Evolutionary conservation across 345 rosid species (phyloP).

Genomic region (Noccaea caerulescens): DNA sequence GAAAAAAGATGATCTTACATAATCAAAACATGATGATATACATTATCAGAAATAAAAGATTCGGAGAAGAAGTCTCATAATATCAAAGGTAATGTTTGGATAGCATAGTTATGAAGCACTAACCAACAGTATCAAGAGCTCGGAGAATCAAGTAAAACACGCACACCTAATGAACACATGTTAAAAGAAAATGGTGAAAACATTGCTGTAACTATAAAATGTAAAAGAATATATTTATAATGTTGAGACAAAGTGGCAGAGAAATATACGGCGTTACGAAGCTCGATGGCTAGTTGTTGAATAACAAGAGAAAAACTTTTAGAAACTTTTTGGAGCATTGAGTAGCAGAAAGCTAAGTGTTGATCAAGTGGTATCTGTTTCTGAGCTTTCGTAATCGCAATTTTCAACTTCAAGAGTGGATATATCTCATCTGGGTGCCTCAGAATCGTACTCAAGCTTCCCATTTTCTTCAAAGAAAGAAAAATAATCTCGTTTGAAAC

Average conservation of each 20-base stretch:
- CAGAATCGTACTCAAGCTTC: slow-evolving; percentile 61
- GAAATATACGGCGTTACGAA: slow-evolving; percentile 66
- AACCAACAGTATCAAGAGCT: slow-evolving; percentile 95
- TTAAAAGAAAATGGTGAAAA: not conserved
- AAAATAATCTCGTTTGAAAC: not conserved
- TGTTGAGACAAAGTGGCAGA: too few species aligned
- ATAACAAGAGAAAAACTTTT: slow-evolving; percentile 80
- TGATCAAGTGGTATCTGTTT: slow-evolving; percentile 85
- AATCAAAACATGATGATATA: not conserved
- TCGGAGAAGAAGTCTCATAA: not conserved
- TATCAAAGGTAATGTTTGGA: not conserved
- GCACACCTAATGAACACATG: slow-evolving; percentile 58
- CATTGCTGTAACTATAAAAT: not conserved
- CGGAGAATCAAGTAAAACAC: slow-evolving; percentile 86
- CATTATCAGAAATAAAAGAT: not conserved
- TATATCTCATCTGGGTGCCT: slow-evolving; percentile 79
- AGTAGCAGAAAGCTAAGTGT: slow-evolving; percentile 76
- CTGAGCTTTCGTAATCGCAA: slow-evolving; percentile 65
- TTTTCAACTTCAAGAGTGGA: slow-evolving; percentile 73
- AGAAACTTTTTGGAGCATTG: slow-evolving; percentile 83
- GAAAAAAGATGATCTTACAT: not conserved
- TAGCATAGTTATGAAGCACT: slow-evolving; percentile 38
- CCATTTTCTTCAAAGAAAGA: slow-evolving; percentile 45
- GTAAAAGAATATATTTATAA: too few species aligned
- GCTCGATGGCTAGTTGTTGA: slow-evolving; percentile 77